Evolutionary conservation across 179 eudicot species (phyloP).

Genomic region (Pouteria campechiana): DNA sequence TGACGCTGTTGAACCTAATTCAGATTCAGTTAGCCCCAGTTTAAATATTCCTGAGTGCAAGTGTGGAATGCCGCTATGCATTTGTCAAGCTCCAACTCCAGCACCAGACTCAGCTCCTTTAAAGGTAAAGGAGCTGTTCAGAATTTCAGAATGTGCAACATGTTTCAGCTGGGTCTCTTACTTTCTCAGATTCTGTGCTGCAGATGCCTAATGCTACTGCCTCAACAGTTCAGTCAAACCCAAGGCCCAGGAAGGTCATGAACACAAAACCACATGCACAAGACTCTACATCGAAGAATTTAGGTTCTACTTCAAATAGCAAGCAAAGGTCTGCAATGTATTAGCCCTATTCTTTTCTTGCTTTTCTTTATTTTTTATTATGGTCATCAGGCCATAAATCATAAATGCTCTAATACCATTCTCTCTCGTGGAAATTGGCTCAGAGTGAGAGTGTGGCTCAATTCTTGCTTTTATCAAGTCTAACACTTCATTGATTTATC

Average conservation of each 20-base stretch:
- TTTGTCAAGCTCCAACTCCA: slow-evolving; percentile 54
- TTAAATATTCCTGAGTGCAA: slow-evolving; percentile 54
- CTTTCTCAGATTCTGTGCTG: slow-evolving; percentile 9
- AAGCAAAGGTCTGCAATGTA: slow-evolving; percentile 43
- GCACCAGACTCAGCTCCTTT: slow-evolving; percentile 22
- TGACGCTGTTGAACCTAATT: too few species aligned
- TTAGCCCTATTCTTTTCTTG: too few species aligned
- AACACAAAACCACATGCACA: slow-evolving; percentile 47
- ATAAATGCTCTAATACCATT: too few species aligned
- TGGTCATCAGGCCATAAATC: too few species aligned
- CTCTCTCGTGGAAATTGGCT: too few species aligned
- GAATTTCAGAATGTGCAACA: too few species aligned
- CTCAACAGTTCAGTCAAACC: slow-evolving; percentile 17
- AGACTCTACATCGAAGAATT: slow-evolving; percentile 35
- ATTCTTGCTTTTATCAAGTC: too few species aligned
- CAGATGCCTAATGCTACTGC: slow-evolving; percentile 21
- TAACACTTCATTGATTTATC: too few species aligned
- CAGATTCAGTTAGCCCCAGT: slow-evolving; percentile 21
- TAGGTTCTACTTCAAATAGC: slow-evolving; percentile 48
- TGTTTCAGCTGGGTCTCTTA: background rate
- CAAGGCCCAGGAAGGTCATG: too few species aligned
- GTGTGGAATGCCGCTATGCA: slow-evolving; percentile 99
- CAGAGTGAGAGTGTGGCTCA: too few species aligned
- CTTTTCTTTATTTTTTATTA: too few species aligned
- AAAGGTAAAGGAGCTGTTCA: too few species aligned